phyloP scores from a whole-genome alignment of 2,329 filamentous ascomycete species.

The Neodidymelliopsis sp. region DNA sequence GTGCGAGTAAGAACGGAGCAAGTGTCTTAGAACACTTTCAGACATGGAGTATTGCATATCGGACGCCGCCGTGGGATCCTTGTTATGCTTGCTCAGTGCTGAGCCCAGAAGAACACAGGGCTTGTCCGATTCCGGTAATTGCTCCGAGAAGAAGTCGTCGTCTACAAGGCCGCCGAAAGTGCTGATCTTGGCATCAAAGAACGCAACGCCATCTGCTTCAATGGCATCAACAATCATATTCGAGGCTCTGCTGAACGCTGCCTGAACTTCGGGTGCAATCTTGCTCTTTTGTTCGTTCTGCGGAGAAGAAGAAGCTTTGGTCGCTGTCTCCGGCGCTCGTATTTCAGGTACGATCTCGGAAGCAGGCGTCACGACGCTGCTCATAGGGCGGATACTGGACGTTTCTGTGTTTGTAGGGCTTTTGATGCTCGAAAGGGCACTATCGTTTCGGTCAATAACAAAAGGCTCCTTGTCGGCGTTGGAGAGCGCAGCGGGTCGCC shows the following conservation, averaged over 20 bases:
- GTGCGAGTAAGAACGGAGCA: conserved; percentile 44
- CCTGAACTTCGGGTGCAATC: conserved; percentile 41
- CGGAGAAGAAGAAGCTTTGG: conserved; percentile 33
- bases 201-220: conserved; percentile 47
- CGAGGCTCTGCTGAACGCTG: conserved; percentile 46
- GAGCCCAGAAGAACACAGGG: conserved; percentile 42
- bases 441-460: conserved; percentile 26
- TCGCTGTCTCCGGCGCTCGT: conserved; percentile 23
- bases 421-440: conserved; percentile 31
- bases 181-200: conserved; percentile 50
- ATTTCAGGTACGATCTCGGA: conserved; percentile 32
- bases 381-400: conserved; percentile 26
- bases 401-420: conserved; percentile 29
- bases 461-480: conserved; percentile 24
- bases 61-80: conserved; percentile 15
- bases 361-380: conserved; percentile 28
- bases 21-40: conserved; percentile 43
- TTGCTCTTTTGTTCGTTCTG: conserved; percentile 31
- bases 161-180: conserved; percentile 49
- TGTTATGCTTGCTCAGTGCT: conserved; percentile 30
- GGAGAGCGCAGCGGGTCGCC: conserved; percentile 27
- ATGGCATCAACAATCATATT: conserved; percentile 51
- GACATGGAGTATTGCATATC: conserved; percentile 35
- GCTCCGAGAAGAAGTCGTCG: conserved; percentile 43
- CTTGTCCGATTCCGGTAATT: conserved; percentile 43